Evolutionary conservation across 495 filamentous ascomycete genomes (phyloP), one percentile per base, ranked within the genome.

Genomic region (Xylaria bambusicola): DNA sequence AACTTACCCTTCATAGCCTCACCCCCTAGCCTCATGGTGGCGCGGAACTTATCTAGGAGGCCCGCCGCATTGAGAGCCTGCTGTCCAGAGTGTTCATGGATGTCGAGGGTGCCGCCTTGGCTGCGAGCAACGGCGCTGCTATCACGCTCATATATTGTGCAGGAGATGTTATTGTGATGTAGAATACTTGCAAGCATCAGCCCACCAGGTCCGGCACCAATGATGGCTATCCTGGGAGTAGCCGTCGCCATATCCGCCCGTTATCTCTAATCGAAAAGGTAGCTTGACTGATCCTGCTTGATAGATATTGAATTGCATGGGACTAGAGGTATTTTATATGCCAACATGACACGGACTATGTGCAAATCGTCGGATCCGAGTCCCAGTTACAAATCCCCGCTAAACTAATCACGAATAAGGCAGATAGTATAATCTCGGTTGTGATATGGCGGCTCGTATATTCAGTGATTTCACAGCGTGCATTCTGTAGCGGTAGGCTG

Each of bases 201-300:
- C 21, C 84, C 83, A 0, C 73, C 73, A 9, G 82, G 84, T 13
- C 84, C 84, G 44, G 68, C 82, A 56, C 82, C 82, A 36, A 82
- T 63, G 52, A 84, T 81, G 57, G 82, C 81, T 47, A 84, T 81
- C 62, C 60, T 72, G 50, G 71, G 72, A 2, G 26, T 35, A 10
- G 48, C 27, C 1, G 21, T 12, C n/a, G 12, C 21, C 36, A 60
- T 60, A 21, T 1, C 33, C 17, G 35, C 38, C 12, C 0, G 42
- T 42, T 10, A 55, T 21, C 1, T 20, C 20, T 29, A 29, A 13
- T 10, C 23, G 1, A 41, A 12, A 13, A 24, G 35, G 10, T 2
- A 41, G 18, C n/a, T 27, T 31, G n/a, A 38, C 12, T 13, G 44
- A 5, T 3, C 6, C 2, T 10, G 2, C 0, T 35, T 20, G n/a